These are phyloP conservation scores for Pluteus cervinus DNA, from an alignment of 768 basidiomycete species.

Conservation along the genomic window DNA sequence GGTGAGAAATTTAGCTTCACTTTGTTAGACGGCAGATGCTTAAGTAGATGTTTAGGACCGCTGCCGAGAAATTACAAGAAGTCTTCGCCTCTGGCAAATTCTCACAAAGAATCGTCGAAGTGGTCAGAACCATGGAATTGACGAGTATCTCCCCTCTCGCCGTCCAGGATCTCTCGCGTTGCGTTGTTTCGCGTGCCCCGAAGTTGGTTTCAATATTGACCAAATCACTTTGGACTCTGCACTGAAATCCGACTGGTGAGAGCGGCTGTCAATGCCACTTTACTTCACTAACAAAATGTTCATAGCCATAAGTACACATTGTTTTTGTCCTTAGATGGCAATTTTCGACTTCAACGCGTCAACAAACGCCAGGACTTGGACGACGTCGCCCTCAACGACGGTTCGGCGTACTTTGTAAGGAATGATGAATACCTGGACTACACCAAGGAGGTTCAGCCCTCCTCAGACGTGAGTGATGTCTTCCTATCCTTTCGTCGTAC, in stretches of 20 bases:
- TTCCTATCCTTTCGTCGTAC: too few relatives aligned
- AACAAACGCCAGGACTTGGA: conserved; percentile 21
- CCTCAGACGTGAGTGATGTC: too few relatives aligned
- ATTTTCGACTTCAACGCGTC: conserved; percentile 18
- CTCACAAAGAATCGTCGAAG: conserved; percentile 11
- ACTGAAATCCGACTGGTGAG: conserved; percentile 11
- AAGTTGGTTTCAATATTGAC: conserved; percentile 21
- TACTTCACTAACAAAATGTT: not conserved
- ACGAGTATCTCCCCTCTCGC: conserved; percentile 8
- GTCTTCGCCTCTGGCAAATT: conserved; percentile 17
- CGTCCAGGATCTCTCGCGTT: conserved; percentile 11
- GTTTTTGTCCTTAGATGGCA: conserved; percentile 21
- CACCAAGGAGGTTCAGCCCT: conserved; percentile 9
- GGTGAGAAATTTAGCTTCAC: conserved; percentile 14
- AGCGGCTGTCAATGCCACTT: conserved; percentile 1
- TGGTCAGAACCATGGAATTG: conserved; percentile 16
- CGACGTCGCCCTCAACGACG: conserved; percentile 20
- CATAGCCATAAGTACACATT: conserved; percentile 19
- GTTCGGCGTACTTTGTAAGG: conserved; percentile 18
- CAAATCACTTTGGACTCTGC: conserved; percentile 10
- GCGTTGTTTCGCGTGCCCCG: conserved; percentile 20
- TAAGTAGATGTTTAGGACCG: conserved; percentile 16
- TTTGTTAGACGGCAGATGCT: too few relatives aligned
- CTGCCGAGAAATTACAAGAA: conserved; percentile 15
- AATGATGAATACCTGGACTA: conserved; percentile 12